These are phyloP conservation scores for Backusella luteola DNA, from an alignment of 192 early-diverging fungal genomes.

Conservation along the genomic window DNA sequence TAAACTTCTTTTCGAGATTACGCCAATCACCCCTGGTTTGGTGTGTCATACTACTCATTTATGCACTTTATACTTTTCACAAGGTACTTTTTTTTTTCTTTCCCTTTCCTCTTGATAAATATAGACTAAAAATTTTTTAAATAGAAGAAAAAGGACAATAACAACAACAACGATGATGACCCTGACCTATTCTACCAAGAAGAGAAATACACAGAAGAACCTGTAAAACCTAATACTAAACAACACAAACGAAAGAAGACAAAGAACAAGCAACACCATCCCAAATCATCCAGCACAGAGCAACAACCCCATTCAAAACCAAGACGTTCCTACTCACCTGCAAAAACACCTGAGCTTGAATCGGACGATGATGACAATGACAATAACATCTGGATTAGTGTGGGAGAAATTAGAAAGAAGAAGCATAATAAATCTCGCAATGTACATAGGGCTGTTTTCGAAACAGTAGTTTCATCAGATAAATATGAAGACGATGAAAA, in stretches of 20 bases:
- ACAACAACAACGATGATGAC: background rate
- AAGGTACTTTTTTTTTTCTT: background rate
- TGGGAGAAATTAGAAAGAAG: background rate
- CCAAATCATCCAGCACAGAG: background rate
- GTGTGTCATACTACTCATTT: background rate
- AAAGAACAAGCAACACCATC: background rate
- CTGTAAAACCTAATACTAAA: background rate
- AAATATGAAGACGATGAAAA: background rate
- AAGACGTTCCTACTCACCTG: background rate
- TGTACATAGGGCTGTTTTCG: background rate
- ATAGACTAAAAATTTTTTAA: background rate
- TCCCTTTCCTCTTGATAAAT: background rate
- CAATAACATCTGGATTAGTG: background rate
- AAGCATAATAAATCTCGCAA: background rate
- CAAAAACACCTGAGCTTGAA: background rate
- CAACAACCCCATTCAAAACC: background rate
- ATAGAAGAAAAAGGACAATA: background rate
- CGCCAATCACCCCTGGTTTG: slow-evolving; percentile 5
- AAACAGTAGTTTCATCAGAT: background rate
- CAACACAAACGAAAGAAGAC: background rate
- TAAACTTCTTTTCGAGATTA: background rate
- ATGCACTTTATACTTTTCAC: background rate
- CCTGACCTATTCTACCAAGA: background rate
- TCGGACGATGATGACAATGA: background rate
- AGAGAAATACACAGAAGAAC: background rate